A percentile compares a stretch with the other conserved stretches of the same genome.
phyloP scores from a whole-genome alignment of 2,329 filamentous ascomycete genomes.

The Metarhizium sp. region DNA sequence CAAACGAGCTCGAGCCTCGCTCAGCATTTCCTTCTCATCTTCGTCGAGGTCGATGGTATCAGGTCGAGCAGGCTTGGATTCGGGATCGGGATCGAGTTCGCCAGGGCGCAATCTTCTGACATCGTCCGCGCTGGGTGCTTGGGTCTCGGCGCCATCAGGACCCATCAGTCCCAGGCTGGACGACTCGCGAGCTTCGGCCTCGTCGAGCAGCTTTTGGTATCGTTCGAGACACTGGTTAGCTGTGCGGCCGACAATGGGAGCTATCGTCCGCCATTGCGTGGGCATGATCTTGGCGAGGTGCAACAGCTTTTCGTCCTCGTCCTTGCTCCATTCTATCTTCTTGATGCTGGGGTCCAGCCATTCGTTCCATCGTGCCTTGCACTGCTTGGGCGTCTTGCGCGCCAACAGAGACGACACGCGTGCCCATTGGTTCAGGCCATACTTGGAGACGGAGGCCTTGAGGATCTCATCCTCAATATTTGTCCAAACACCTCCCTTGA shows the following conservation, averaged over 20 bases:
- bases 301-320: conserved; percentile 95
- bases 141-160: conserved; percentile 75
- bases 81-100: conserved; percentile 93
- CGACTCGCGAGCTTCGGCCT: conserved; percentile 84
- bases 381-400: conserved; percentile 97
- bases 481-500: conserved; percentile 67
- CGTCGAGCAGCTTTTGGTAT: conserved; percentile 92
- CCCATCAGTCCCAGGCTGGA: conserved; percentile 77
- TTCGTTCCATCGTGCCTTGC: conserved; percentile 96
- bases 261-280: conserved; percentile 98
- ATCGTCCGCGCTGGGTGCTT: conserved; percentile 85
- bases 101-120: conserved; percentile 81
- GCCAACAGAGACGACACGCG: conserved; percentile 94
- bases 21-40: conserved; percentile 99
- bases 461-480: conserved; percentile 91
- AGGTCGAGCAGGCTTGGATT: conserved; percentile 88
- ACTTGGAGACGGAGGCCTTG: conserved; percentile 90
- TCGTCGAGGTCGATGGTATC: conserved; percentile 98
- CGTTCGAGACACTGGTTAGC: conserved; percentile 95
- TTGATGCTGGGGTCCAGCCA: conserved; percentile 97
- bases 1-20: conserved; percentile 88
- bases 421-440: conserved; percentile 95
- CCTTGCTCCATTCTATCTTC: conserved; percentile 98
- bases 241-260: conserved; percentile 89
- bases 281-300: conserved; percentile 98